Conservation (phyloP, 768 basidiomycete species). For the Ephemerocybe angulata region DNA sequence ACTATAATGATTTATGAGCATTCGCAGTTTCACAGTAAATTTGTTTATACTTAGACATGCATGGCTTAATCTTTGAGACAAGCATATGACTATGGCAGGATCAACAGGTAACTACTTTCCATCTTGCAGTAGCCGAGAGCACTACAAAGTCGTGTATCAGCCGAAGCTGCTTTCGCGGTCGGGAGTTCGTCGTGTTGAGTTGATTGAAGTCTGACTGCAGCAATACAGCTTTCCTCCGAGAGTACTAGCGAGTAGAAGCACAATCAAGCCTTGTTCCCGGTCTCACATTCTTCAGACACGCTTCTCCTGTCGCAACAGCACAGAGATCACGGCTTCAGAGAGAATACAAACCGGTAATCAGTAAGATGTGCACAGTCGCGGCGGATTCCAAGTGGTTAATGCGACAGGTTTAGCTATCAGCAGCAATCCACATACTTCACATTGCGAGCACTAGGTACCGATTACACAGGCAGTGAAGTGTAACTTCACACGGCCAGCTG, state of each 20-base stretch:
- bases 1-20: slow-evolving; percentile 82
- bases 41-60: slow-evolving; percentile 67
- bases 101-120: too few relatives aligned
- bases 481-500: background rate
- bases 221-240: slow-evolving; percentile 6
- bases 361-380: background rate
- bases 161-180: slow-evolving; percentile 30
- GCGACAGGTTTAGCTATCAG: slow-evolving; percentile 1
- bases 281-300: slow-evolving; percentile 41
- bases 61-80: too few relatives aligned
- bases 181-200: slow-evolving; percentile 23
- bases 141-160: too few relatives aligned
- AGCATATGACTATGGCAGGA: too few relatives aligned
- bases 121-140: too few relatives aligned
- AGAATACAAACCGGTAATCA: slow-evolving; percentile 27
- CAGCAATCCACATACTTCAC: background rate
- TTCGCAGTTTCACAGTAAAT: slow-evolving; percentile 78
- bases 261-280: slow-evolving; percentile 39
- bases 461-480: background rate
- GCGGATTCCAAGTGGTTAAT: background rate
- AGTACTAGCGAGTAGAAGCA: slow-evolving; percentile 10
- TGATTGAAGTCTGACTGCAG: slow-evolving; percentile 18
- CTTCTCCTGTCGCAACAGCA: slow-evolving; percentile 26
- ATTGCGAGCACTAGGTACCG: background rate
- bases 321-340: slow-evolving; percentile 32